Base-by-base conservation (phyloP, 2,329 filamentous ascomycete species). In the Clarireedia sp. region DNA sequence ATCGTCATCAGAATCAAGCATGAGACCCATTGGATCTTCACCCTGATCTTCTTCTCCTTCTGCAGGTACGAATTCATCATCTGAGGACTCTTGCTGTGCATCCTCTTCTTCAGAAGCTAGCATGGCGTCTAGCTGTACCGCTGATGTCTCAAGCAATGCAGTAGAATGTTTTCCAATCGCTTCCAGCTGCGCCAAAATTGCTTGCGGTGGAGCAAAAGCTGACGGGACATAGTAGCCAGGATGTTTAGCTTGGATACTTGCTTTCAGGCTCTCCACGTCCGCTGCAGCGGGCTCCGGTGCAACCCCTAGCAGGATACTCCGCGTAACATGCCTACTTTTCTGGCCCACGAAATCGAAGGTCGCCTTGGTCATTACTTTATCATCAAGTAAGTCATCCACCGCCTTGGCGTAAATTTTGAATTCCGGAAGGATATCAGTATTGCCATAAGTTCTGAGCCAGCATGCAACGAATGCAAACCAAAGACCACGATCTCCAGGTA, bases 401-500 rank as follows among this genome's bases (percentile, higher is more conserved):
- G 63, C 54, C 40, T 61, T 60, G 14, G 38, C 54, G 45, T 60
- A 64, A 16, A 59, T 45, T 43, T 64, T 65, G 10, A 60, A 65
- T 38, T 63, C 62, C 6, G 66, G 67, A 8, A 64, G 53, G 9
- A 56, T 26, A 4, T 46, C 40, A 8, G 59, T 58, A 7, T 49
- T 47, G 5, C 57, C 51, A 50, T 60, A 58, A 45, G 59, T 57
- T 48, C 64, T 64, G 12, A 67, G 47, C 64, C 64, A 69, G 9
- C 58, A 51, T 38, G 50, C 58, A 19, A 66, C 58, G 55, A 63
- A 62, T 37, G 60, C 62, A 50, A 65, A 62, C 67, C 67, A 69
- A 2, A 69, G 44, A 40, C 62, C 58, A 52, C 60, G 61, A 16
- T 65, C 62, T 7, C 61, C 66, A 4, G 67, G 65, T 43, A 69